These are phyloP conservation scores for Ganoderma meredithae DNA, from an alignment of 1,284 basidiomycete genomes.

Conservation along the genomic window DNA sequence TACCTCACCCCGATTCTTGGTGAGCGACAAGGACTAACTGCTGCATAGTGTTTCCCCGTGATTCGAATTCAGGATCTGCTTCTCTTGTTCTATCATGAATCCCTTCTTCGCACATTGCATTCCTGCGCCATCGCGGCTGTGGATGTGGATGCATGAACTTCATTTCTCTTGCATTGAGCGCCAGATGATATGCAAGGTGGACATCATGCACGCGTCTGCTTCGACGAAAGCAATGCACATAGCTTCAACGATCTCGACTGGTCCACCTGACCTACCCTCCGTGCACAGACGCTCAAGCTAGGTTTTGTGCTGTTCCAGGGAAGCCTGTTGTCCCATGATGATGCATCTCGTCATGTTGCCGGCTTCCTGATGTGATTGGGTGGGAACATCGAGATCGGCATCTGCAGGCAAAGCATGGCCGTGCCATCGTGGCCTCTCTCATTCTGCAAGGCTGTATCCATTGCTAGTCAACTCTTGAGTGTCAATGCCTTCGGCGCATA, in stretches of 20 bases:
- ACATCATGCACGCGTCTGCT: background rate
- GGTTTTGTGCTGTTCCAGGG: background rate
- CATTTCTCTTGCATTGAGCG: no score
- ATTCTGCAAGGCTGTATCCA: background rate
- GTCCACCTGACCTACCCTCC: background rate
- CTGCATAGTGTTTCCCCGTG: no score
- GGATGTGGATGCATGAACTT: background rate
- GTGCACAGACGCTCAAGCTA: background rate
- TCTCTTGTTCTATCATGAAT: background rate
- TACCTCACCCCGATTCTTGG: background rate
- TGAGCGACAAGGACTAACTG: background rate
- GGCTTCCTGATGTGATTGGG: background rate
- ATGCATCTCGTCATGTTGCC: background rate
- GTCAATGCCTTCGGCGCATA: no score
- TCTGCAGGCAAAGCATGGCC: background rate
- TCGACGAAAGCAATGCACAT: background rate
- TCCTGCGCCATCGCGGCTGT: background rate
- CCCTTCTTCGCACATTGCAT: background rate
- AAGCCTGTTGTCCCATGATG: background rate
- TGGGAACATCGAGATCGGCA: background rate
- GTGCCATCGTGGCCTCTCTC: slow-evolving; percentile 1
- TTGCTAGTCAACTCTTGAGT: no score
- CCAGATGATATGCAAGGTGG: no score
- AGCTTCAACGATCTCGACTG: background rate
- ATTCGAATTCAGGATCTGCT: background rate